Base-by-base conservation (phyloP, 371 early-diverging fungal genomes). In the Coemansia sp. region DNA sequence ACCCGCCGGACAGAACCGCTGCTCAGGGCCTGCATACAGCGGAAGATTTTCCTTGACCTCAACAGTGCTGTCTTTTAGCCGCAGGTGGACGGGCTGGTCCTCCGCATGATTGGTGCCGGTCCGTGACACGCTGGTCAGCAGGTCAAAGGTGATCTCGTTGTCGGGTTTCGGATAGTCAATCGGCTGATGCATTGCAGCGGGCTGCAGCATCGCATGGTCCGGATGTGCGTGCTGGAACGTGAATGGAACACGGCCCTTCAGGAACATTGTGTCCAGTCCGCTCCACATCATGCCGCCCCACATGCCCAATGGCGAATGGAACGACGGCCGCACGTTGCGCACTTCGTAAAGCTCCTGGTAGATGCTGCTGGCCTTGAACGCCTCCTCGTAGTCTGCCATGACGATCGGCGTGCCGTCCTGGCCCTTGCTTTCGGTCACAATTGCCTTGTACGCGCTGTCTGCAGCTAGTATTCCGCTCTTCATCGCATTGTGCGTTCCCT, bases 401-500 rank as follows among this genome's bases (percentile, higher is more conserved):
- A 84, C 78, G n/a, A 89, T 29, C 0, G 88, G 83, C 31, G 60
- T 43, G 7, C 75, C 58, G 38, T 69, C 72, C 2, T 66, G 76
- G 14, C 78, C 81, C 18, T 59, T 64, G 38, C 77, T 79, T 9
- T 75, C 80, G 10, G 66, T 58, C 2, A 69, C 58, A 14, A 74
- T 66, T 6, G 80, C 74, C 18, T 77, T 72, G 43, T 77, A 69
- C 31, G 83, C 83, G 31, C 94, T 84, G 68, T 98, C 99, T 40
- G 91, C 93, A 33, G 91, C 92, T 36, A 92, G 67, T 82, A 93
- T 94, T 56, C 98, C 98, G 24, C 92, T 91, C 77, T 94, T 94
- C 97, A 98, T 98, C 58, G 99, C 97, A 32, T 93, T 95, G 81
- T 98, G 99, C 1, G 97, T 98, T 38, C 99, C 99, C 83, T 98